These are phyloP conservation scores for Botrytis pseudocinerea DNA, from an alignment of 2,329 filamentous ascomycete species.

Conservation along the genomic window DNA sequence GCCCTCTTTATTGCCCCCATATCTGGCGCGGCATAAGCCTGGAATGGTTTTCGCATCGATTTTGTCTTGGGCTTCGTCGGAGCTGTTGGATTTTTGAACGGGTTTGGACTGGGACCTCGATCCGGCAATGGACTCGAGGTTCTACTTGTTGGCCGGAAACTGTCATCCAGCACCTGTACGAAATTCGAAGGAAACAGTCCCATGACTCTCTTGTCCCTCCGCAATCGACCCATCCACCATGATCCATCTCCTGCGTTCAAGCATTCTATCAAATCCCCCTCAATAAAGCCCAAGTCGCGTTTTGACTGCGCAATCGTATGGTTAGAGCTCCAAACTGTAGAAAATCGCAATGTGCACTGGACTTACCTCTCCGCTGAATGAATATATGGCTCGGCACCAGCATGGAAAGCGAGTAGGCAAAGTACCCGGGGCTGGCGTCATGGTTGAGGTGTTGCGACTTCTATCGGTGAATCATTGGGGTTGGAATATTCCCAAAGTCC, in stretches of 20 bases:
- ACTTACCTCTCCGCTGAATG: constrained; percentile 79
- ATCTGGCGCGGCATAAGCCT: constrained; percentile 66
- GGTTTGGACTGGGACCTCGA: constrained; percentile 39
- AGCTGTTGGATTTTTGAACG: constrained; percentile 36
- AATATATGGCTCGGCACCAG: constrained; percentile 89
- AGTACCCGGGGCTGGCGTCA: constrained; percentile 55
- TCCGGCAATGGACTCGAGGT: constrained; percentile 53
- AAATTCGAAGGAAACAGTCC: constrained; percentile 98
- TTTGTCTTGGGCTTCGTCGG: constrained; percentile 50
- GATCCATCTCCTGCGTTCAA: constrained; percentile 95
- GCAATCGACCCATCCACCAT: constrained; percentile 96
- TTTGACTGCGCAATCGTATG: constrained; percentile 60
- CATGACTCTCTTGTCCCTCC: constrained; percentile 84
- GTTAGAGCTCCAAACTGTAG: background rate
- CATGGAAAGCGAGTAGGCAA: constrained; percentile 82
- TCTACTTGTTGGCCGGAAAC: constrained; percentile 74
- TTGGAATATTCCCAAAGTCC: background rate
- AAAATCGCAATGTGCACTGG: background rate
- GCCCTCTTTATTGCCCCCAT: constrained; percentile 59
- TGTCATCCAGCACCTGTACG: constrained; percentile 82
- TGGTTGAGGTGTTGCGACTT: constrained; percentile 14
- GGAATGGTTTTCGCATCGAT: constrained; percentile 66
- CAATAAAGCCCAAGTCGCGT: constrained; percentile 92
- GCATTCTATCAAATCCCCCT: constrained; percentile 97
- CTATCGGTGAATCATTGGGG: constrained; percentile 11